Conservation (phyloP, 1,139 yeast species). For the Taphrina flavorubra region DNA sequence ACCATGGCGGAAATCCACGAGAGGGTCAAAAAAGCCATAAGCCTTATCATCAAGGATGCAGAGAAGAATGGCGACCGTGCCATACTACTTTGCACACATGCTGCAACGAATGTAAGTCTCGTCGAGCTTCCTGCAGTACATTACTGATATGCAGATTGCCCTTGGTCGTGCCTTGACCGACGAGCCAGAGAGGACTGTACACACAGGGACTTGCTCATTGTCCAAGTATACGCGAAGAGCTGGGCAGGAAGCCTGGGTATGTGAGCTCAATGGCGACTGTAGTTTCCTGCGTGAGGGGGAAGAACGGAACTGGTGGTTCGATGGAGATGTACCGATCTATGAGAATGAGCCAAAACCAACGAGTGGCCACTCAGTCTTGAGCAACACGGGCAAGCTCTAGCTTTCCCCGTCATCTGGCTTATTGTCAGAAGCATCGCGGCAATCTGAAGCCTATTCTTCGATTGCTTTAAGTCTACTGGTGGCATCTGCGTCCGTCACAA, state of each 20-base stretch:
- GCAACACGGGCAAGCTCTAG: slow-evolving; percentile 7
- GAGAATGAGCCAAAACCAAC: slow-evolving; percentile 34
- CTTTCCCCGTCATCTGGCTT: too few relatives aligned
- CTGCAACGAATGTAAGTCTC: slow-evolving; percentile 63
- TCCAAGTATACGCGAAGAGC: slow-evolving; percentile 60
- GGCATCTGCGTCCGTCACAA: too few relatives aligned
- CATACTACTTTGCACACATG: slow-evolving; percentile 74
- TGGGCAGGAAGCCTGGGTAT: slow-evolving; percentile 61
- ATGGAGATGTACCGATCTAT: slow-evolving; percentile 50
- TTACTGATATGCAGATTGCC: slow-evolving; percentile 58
- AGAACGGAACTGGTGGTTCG: slow-evolving; percentile 90
- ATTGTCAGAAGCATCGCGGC: too few relatives aligned
- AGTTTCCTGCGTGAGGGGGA: slow-evolving; percentile 74
- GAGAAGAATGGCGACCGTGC: slow-evolving; percentile 60
- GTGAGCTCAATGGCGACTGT: slow-evolving; percentile 70
- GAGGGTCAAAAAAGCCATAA: slow-evolving; percentile 62
- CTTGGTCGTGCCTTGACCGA: slow-evolving; percentile 71
- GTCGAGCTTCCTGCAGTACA: not conserved
- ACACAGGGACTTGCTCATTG: slow-evolving; percentile 63
- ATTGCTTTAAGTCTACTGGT: too few relatives aligned
- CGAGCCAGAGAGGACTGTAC: slow-evolving; percentile 56
- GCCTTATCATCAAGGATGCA: slow-evolving; percentile 59
- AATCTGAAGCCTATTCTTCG: too few relatives aligned
- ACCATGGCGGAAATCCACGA: slow-evolving; percentile 65
- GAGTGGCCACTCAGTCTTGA: not conserved